Conservation (phyloP, 257 asterid species). For the Capsicum baccatum region DNA sequence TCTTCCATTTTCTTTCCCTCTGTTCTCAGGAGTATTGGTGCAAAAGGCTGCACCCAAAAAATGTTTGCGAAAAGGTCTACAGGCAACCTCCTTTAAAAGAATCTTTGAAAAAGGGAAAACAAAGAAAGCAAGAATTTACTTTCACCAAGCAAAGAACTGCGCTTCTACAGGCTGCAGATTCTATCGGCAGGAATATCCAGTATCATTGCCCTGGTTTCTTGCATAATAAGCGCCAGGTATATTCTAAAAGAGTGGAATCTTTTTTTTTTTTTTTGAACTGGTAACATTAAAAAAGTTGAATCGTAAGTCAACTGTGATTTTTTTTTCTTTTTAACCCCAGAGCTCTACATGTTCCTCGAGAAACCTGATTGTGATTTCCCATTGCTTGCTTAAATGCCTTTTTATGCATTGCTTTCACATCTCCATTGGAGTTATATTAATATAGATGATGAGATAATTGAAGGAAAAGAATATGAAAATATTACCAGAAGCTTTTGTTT, state of each 20-base stretch:
- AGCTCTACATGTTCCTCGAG: neutral
- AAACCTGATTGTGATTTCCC: constrained; percentile 20
- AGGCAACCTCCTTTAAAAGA: constrained; percentile 97
- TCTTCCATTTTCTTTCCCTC: constrained; percentile 25
- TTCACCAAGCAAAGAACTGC: constrained; percentile 74
- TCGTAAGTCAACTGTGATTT: neutral
- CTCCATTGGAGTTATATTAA: constrained; percentile 5
- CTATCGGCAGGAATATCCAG: constrained; percentile 89
- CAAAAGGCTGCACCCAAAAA: constrained; percentile 90
- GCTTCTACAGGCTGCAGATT: constrained; percentile 89
- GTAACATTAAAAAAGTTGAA: neutral
- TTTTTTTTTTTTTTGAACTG: no score
- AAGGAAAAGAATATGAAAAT: constrained; percentile 1
- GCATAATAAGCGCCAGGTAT: constrained; percentile 94
- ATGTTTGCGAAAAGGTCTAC: constrained; percentile 96
- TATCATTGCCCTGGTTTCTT: constrained; percentile 88
- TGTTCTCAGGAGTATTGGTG: constrained; percentile 90
- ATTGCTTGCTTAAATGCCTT: neutral
- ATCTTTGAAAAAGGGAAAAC: constrained; percentile 91
- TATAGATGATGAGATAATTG: neutral
- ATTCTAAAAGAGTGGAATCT: constrained; percentile 33
- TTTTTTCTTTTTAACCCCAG: neutral
- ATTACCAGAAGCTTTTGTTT: constrained; percentile 14
- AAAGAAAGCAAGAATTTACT: constrained; percentile 80
- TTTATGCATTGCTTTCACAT: constrained; percentile 8